Percentiles rank a stretch among this genome's conserved stretches.
Evolutionary conservation across 805 yeast species (phyloP).

Genomic region (Lipomyces yamadae): DNA sequence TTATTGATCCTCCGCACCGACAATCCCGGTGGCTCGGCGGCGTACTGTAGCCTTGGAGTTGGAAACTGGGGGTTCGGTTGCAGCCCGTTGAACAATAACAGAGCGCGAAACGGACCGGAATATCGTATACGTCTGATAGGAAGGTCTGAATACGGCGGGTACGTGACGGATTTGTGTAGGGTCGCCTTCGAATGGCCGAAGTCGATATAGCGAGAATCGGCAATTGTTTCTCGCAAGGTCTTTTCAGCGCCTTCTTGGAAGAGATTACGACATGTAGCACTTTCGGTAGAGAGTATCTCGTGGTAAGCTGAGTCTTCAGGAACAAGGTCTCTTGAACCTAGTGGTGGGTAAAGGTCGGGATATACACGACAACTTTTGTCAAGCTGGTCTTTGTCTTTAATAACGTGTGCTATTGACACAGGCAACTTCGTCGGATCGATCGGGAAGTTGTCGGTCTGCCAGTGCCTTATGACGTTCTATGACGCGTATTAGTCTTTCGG

Average conservation of each 20-base stretch:
- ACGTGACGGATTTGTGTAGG: constrained; percentile 2
- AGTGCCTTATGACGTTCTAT: neutral
- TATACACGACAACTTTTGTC: neutral
- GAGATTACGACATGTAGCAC: neutral
- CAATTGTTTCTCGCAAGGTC: neutral
- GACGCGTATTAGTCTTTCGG: neutral
- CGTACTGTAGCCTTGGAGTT: neutral
- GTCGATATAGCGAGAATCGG: constrained; percentile 7
- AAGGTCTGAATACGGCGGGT: constrained; percentile 9
- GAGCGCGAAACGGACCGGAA: constrained; percentile 22
- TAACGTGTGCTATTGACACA: neutral
- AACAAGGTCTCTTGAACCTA: neutral
- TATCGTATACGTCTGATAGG: constrained; percentile 13
- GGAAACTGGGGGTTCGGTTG: constrained; percentile 9
- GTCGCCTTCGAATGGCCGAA: neutral
- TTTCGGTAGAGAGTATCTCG: neutral
- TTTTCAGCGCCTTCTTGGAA: neutral
- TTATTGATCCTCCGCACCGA: constrained; percentile 13
- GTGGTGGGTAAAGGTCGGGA: neutral
- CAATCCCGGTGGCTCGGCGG: constrained; percentile 7
- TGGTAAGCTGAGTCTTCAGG: neutral
- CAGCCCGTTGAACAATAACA: neutral
- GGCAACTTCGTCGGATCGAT: neutral
- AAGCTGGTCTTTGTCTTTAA: neutral
- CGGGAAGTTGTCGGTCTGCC: constrained; percentile 10